Evolutionary conservation across 2,329 filamentous ascomycete species (phyloP), one percentile per base, ranked within the genome.

Genomic region (Trichoderma koningii): DNA sequence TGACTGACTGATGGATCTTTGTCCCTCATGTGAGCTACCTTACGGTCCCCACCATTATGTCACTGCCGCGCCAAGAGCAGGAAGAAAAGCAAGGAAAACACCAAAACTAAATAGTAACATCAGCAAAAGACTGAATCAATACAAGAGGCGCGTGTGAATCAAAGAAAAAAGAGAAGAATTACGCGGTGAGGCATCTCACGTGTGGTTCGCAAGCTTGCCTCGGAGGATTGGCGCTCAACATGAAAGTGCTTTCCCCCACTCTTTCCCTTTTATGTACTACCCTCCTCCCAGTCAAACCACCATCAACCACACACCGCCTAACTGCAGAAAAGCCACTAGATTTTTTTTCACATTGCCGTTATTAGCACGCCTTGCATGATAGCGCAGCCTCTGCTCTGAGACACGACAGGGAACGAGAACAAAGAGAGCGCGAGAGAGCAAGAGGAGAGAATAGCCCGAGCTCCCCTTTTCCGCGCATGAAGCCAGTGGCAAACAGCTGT

Each of bases 101-200:
- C 21, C 21, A 23, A 50, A 56, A 2, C 48, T 14, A 56, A 50
- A 30, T n/a, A n/a, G n/a, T n/a, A n/a, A 30, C 34, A 55, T 48
- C 38, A 38, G 10, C n/a, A 9, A 15, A 19, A 48, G 3, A 34
- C 3, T 10, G 7, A 34, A 34, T 38, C 10, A 12, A 38, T 2
- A 10, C 30, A 38, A 38, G 34, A 38, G 34, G 34, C 34, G 34
- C 9, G 34, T 38, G 34, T 38, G 34, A 14, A 38, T 30, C 5
- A 38, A 34, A 34, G 9, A 12, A 10, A 12, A 12, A 14, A 14
- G 34, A 38, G 34, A 41, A 41, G 55, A 55, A 34, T 53, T 55
- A 64, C 61, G 61, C 61, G 61, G 61, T 64, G 52, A 64, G 51
- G 61, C 61, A 56, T 52, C 61, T 64, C 61, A 56, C 61, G 61